Evolutionary conservation across 345 rosid genomes (phyloP).

Genomic region (Linum lewisii): DNA sequence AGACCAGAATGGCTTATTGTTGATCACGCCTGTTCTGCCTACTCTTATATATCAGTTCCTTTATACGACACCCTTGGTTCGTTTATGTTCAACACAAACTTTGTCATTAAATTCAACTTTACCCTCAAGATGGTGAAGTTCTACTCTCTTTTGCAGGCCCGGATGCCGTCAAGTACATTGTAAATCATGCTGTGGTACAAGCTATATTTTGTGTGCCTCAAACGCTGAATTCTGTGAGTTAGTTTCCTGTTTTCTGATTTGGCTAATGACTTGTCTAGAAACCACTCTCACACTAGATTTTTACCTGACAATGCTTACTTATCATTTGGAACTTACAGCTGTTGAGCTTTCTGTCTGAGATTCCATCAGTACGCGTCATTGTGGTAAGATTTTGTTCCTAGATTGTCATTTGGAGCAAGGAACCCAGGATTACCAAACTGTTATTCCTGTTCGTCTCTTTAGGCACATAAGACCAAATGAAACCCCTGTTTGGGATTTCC

Average conservation of each 20-base stretch:
- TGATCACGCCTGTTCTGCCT: conserved; percentile 95
- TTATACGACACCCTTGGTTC: conserved; percentile 91
- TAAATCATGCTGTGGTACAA: conserved; percentile 74
- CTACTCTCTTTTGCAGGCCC: conserved; percentile 51
- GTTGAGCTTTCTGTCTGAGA: conserved; percentile 71
- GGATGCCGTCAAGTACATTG: conserved; percentile 80
- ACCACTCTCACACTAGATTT: conserved; percentile 9
- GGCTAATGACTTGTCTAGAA: background rate
- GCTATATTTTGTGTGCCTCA: conserved; percentile 87
- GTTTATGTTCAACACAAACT: conserved; percentile 14
- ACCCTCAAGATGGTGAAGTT: conserved; percentile 8
- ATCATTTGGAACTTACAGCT: conserved; percentile 49
- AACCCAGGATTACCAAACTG: too few species aligned
- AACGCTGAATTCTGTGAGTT: conserved; percentile 63
- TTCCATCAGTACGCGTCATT: conserved; percentile 64
- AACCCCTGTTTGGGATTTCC: background rate
- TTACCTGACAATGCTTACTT: conserved; percentile 5
- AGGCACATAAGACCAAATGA: conserved; percentile 1
- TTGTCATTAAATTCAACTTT: conserved; percentile 9
- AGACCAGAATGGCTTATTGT: conserved; percentile 91
- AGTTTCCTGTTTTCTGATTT: background rate
- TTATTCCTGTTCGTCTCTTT: too few species aligned
- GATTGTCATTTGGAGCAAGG: conserved; percentile 4
- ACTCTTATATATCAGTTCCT: conserved; percentile 84
- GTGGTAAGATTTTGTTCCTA: conserved; percentile 48